phyloP scores from a whole-genome alignment of 164 flowering plant species.

The Liquidambar formosana region DNA sequence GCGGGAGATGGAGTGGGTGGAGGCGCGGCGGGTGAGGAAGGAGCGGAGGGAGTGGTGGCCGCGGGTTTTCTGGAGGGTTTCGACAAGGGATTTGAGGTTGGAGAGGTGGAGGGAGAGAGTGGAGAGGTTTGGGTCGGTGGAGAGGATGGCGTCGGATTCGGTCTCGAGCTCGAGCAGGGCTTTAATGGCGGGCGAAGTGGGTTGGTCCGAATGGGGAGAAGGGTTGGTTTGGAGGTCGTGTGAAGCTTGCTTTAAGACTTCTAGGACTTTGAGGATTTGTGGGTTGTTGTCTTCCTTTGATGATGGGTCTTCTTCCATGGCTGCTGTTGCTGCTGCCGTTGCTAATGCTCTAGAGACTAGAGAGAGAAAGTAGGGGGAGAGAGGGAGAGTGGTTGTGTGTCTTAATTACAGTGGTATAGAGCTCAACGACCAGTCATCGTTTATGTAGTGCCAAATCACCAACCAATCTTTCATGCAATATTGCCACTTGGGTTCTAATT shows the following conservation, averaged over 20 bases:
- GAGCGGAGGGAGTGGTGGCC: conserved; percentile 34
- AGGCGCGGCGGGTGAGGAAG: conserved; percentile 55
- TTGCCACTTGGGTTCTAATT: background rate
- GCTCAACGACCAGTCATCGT: background rate
- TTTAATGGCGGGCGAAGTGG: conserved; percentile 49
- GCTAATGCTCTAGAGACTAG: background rate
- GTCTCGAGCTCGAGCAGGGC: conserved; percentile 63
- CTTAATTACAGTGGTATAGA: no score
- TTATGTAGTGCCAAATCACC: background rate
- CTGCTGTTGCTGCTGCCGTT: background rate
- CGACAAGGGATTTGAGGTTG: conserved; percentile 41
- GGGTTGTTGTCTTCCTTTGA: conserved; percentile 20
- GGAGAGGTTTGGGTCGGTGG: conserved; percentile 65
- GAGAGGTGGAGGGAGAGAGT: conserved; percentile 48
- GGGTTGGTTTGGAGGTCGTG: conserved; percentile 53
- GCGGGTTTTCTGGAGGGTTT: conserved; percentile 23
- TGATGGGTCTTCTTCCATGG: conserved; percentile 33
- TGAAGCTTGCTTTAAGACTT: conserved; percentile 79
- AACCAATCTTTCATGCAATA: background rate
- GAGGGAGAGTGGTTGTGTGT: background rate
- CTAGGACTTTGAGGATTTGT: conserved; percentile 51
- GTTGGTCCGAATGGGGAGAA: conserved; percentile 18
- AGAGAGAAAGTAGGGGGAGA: background rate
- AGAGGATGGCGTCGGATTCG: conserved; percentile 44
- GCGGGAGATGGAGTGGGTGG: conserved; percentile 62